phyloP scores from a whole-genome alignment of 2,329 filamentous ascomycete genomes.

The Neoscytalidium dimidiatum region DNA sequence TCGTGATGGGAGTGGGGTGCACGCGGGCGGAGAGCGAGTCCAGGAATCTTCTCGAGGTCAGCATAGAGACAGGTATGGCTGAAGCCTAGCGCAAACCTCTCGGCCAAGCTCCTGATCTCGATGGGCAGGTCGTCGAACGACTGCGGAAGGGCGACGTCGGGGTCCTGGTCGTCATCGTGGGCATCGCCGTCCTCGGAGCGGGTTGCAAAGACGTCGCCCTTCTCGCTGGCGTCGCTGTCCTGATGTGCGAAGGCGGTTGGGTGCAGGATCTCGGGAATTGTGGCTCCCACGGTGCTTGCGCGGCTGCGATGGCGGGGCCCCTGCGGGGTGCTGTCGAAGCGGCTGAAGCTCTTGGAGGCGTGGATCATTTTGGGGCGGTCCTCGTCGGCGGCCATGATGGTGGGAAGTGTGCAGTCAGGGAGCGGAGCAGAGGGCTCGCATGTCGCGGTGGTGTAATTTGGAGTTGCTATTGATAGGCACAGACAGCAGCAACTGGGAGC shows the following conservation, averaged over 20 bases:
- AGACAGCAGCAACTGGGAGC: too few relatives aligned
- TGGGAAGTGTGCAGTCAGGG: constrained; percentile 12
- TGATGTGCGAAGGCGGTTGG: constrained; percentile 41
- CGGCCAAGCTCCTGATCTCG: constrained; percentile 85
- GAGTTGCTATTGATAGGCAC: not conserved
- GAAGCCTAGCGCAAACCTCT: constrained; percentile 61
- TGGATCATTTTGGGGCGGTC: constrained; percentile 40
- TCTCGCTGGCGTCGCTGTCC: constrained; percentile 34
- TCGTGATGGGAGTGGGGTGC: constrained; percentile 77
- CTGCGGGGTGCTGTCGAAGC: constrained; percentile 43
- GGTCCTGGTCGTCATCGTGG: constrained; percentile 26
- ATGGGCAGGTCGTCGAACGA: constrained; percentile 90
- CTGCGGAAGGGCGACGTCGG: constrained; percentile 51
- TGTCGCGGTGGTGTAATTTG: constrained; percentile 12
- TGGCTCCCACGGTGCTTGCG: constrained; percentile 47
- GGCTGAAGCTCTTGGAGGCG: constrained; percentile 51
- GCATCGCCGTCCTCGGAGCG: constrained; percentile 34
- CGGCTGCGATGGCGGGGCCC: constrained; percentile 42
- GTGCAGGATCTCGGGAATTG: constrained; percentile 46
- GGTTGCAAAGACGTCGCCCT: constrained; percentile 44
- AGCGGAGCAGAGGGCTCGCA: constrained; percentile 3
- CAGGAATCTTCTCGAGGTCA: constrained; percentile 67
- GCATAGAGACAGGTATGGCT: not conserved
- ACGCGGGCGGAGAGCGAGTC: constrained; percentile 86
- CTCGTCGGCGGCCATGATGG: constrained; percentile 28